Evolutionary conservation across 306 rosid genomes (phyloP).

Genomic region (Datisca glomerata): DNA sequence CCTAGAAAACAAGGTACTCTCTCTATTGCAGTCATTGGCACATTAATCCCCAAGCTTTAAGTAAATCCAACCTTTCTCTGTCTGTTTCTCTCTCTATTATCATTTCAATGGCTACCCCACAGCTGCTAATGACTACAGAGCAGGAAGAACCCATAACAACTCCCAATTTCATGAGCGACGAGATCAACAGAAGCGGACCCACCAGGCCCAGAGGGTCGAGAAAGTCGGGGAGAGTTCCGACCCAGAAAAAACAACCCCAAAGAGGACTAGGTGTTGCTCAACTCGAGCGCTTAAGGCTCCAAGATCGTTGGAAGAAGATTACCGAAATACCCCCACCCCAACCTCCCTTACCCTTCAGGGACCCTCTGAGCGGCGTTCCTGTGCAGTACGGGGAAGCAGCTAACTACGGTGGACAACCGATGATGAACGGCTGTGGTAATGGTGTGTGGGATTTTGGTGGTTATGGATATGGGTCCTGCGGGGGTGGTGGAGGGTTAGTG

Average conservation of each 20-base stretch:
- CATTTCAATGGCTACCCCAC: conserved; percentile 24
- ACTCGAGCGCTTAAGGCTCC: conserved; percentile 43
- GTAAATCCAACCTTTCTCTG: conserved; percentile 3
- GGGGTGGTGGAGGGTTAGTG: conserved; percentile 12
- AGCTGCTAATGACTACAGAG: conserved; percentile 27
- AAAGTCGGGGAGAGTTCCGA: conserved; percentile 19
- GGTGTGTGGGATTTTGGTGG: conserved; percentile 8
- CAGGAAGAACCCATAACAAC: too few species aligned
- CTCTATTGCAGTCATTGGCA: neutral
- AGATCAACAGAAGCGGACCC: conserved; percentile 2
- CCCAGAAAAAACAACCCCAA: conserved; percentile 41
- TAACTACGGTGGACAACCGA: conserved; percentile 11
- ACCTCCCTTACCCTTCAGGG: conserved; percentile 1
- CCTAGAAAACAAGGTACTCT: too few species aligned
- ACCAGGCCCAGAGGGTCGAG: conserved; percentile 24
- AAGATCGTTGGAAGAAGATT: conserved; percentile 30
- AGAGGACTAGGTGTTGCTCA: conserved; percentile 66
- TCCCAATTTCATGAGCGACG: too few species aligned
- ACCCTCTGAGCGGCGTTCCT: conserved; percentile 19
- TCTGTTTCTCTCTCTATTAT: neutral
- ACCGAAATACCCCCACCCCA: conserved; percentile 19
- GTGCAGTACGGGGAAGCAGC: conserved; percentile 27
- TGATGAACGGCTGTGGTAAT: conserved; percentile 5
- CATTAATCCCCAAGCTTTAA: neutral
- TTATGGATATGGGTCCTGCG: conserved; percentile 12